Evolutionary conservation across 2,329 filamentous ascomycete genomes (phyloP).

Genomic region (Shiraia bambusicola): DNA sequence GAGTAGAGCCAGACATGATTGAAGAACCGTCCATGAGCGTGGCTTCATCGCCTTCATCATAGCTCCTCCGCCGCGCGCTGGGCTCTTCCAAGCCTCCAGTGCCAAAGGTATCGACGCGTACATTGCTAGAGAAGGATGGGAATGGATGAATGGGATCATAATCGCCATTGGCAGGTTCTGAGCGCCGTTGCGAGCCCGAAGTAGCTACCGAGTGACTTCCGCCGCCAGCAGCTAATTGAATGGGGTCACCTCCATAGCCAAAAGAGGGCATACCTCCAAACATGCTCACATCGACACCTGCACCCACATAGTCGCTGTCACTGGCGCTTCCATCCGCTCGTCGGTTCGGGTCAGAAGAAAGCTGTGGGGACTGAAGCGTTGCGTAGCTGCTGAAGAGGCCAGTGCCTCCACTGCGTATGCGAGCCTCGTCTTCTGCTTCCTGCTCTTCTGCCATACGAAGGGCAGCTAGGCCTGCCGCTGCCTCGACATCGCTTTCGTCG

Average conservation of each 20-base stretch:
- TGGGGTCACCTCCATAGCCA: conserved; percentile 59
- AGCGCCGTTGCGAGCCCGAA: conserved; percentile 49
- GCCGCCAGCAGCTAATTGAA: conserved; percentile 42
- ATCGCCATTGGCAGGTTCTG: conserved; percentile 46
- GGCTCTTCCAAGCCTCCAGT: conserved; percentile 88
- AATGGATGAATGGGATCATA: conserved; percentile 59
- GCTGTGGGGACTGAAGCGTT: conserved; percentile 45
- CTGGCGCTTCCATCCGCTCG: conserved; percentile 40
- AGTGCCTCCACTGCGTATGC: conserved; percentile 60
- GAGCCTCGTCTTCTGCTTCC: conserved; percentile 62
- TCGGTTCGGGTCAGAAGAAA: conserved; percentile 34
- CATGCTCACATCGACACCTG: conserved; percentile 68
- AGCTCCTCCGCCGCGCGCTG: conserved; percentile 71
- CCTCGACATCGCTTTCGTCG: conserved; percentile 87
- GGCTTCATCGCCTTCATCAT: conserved; percentile 87
- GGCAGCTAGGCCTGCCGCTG: conserved; percentile 77
- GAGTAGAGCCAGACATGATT: conserved; percentile 26
- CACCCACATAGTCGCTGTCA: conserved; percentile 67
- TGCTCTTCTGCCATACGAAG: conserved; percentile 80
- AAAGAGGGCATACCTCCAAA: conserved; percentile 67
- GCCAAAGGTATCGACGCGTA: conserved; percentile 80
- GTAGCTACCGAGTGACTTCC: conserved; percentile 46
- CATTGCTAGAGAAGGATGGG: conserved; percentile 58
- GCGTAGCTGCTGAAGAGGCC: conserved; percentile 55
- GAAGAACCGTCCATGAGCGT: conserved; percentile 45